Evolutionary conservation across 148 eudicot genomes (phyloP).

Genomic region (Rheum nobile): DNA sequence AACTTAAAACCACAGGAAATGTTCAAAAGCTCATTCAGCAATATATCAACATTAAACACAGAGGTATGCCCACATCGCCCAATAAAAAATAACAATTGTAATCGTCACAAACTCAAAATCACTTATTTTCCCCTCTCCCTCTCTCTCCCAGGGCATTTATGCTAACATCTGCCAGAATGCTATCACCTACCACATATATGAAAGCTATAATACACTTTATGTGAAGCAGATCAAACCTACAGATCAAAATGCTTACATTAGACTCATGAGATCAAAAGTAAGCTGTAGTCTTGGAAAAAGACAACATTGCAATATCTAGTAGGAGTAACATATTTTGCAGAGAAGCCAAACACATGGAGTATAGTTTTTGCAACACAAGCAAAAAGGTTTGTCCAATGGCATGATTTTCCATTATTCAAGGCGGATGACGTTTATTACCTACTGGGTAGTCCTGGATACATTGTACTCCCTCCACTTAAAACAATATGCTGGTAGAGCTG

Average conservation of each 20-base stretch:
- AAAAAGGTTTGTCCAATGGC: slow-evolving; percentile 1
- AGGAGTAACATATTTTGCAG: neutral
- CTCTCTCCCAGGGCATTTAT: no score
- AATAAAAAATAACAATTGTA: neutral
- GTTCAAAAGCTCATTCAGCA: no score
- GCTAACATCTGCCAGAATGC: no score
- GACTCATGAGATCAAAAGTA: neutral
- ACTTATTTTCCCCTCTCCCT: neutral
- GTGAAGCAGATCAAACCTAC: neutral
- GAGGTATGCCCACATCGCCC: neutral
- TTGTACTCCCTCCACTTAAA: slow-evolving; percentile 95
- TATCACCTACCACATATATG: no score
- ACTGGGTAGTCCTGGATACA: slow-evolving; percentile 99
- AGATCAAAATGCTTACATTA: neutral
- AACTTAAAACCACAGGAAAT: neutral
- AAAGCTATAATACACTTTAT: neutral
- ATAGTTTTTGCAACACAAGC: neutral
- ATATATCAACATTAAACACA: no score
- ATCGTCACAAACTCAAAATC: neutral
- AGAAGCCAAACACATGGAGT: neutral
- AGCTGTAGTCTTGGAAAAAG: neutral
- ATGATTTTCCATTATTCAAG: neutral
- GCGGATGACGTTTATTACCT: slow-evolving; percentile 37
- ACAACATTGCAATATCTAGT: neutral
- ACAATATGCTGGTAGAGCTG: slow-evolving; percentile 99